phyloP scores from a whole-genome alignment of 179 eudicot genomes.

The Heliamphora pulchella region DNA sequence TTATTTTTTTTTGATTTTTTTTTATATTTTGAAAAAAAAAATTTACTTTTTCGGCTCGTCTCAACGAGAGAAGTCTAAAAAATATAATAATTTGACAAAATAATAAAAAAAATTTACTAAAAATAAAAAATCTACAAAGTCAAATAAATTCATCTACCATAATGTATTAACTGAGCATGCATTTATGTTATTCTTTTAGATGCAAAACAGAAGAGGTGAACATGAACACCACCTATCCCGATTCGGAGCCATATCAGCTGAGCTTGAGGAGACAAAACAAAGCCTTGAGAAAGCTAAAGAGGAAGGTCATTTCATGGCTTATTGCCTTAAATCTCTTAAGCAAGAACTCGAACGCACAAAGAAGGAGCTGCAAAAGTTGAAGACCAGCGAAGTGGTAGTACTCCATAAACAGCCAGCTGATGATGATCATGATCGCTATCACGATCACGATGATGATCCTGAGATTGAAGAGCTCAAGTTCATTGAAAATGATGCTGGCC shows the following conservation, averaged over 20 bases:
- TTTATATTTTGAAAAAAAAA: no score
- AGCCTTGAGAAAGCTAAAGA: conserved; percentile 54
- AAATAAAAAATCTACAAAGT: no score
- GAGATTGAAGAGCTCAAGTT: conserved; percentile 75
- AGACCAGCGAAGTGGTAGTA: conserved; percentile 31
- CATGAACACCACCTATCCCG: conserved; percentile 19
- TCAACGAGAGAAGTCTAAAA: no score
- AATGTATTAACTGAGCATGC: no score
- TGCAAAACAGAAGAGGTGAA: conserved; percentile 23
- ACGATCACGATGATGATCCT: conserved; percentile 19
- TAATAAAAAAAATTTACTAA: no score
- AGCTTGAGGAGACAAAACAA: conserved; percentile 66
- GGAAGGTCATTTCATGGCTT: conserved; percentile 44
- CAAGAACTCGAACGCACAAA: conserved; percentile 63
- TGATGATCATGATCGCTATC: no score
- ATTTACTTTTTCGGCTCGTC: no score
- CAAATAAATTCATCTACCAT: no score
- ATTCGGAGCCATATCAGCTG: conserved; percentile 30
- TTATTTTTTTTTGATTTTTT: no score
- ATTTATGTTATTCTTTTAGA: conserved; percentile 10
- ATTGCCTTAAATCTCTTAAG: conserved; percentile 38
- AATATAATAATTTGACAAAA: no score
- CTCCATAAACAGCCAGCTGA: conserved; percentile 15
- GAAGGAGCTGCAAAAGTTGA: conserved; percentile 54
- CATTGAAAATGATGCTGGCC: conserved; percentile 30